Conservation (phyloP, 257 asterid species). For the Cinchona pubescens region DNA sequence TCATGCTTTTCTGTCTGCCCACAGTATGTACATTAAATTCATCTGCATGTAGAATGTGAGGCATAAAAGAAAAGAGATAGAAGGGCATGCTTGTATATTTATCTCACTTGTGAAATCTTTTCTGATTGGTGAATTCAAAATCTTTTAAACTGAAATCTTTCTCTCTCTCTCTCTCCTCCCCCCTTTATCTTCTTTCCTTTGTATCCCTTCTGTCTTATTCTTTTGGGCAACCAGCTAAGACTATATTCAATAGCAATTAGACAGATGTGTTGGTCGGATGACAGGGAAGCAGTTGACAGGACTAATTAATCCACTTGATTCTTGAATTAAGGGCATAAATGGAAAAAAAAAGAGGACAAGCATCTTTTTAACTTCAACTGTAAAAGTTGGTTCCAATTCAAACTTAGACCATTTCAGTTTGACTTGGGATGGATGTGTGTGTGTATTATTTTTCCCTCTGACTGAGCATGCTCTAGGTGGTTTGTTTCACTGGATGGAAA, state of each 20-base stretch:
- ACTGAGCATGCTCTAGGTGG: not conserved
- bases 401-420: not conserved
- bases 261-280: not conserved
- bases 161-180: not conserved
- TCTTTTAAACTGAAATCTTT: too few relatives aligned
- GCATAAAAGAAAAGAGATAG: not conserved
- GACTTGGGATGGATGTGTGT: constrained; percentile 8
- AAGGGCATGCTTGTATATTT: not conserved
- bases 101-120: not conserved
- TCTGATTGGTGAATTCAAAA: not conserved
- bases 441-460: too few relatives aligned
- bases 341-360: not conserved
- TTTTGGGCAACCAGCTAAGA: not conserved
- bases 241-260: not conserved
- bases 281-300: not conserved
- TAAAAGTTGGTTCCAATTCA: not conserved
- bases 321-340: not conserved
- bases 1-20: not conserved
- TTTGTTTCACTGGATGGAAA: not conserved
- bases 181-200: not conserved
- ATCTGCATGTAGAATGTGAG: not conserved
- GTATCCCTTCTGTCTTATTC: not conserved
- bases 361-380: not conserved
- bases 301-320: not conserved
- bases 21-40: not conserved